Conservation (phyloP, 2,329 filamentous ascomycete species). For the Curvularia hawaiiensis region DNA sequence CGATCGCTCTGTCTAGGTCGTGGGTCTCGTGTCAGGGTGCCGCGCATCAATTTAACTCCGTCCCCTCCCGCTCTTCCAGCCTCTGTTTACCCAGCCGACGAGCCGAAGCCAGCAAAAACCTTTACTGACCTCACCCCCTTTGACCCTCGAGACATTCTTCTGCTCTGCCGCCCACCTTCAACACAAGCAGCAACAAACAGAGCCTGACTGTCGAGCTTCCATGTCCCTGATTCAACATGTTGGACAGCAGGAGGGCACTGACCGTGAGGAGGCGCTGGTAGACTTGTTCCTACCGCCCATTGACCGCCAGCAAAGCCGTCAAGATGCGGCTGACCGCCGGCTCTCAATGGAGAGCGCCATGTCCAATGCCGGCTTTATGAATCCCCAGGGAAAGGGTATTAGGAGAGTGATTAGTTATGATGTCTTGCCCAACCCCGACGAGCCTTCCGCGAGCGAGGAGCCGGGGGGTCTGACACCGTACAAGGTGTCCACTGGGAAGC, state of each 20-base stretch:
- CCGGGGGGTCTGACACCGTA: slow-evolving; percentile 56
- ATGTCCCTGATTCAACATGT: slow-evolving; percentile 62
- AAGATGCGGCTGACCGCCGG: slow-evolving; percentile 37
- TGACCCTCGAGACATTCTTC: background rate
- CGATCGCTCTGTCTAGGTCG: slow-evolving; percentile 18
- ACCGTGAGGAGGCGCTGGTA: slow-evolving; percentile 50
- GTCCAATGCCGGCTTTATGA: slow-evolving; percentile 27
- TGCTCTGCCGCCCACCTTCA: slow-evolving; percentile 12
- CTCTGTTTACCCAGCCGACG: slow-evolving; percentile 9
- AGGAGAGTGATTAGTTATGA: slow-evolving; percentile 55
- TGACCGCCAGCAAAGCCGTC: slow-evolving; percentile 38
- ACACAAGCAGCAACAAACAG: slow-evolving; percentile 5
- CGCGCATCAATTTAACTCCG: slow-evolving; percentile 20
- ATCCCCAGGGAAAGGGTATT: slow-evolving; percentile 37
- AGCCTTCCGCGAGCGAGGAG: slow-evolving; percentile 44
- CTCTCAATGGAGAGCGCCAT: slow-evolving; percentile 39
- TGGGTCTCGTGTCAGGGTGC: slow-evolving; percentile 22
- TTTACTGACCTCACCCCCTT: slow-evolving; percentile 5
- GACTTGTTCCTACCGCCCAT: slow-evolving; percentile 44
- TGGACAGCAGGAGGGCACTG: slow-evolving; percentile 55
- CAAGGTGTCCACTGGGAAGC: slow-evolving; percentile 50
- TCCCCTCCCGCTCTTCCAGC: slow-evolving; percentile 18
- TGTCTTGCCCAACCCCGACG: slow-evolving; percentile 50
- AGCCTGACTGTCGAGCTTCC: slow-evolving; percentile 16
- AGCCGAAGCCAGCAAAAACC: slow-evolving; percentile 7